Base-by-base conservation (phyloP, 2,329 filamentous ascomycete species). In the Colletotrichum scovillei region DNA sequence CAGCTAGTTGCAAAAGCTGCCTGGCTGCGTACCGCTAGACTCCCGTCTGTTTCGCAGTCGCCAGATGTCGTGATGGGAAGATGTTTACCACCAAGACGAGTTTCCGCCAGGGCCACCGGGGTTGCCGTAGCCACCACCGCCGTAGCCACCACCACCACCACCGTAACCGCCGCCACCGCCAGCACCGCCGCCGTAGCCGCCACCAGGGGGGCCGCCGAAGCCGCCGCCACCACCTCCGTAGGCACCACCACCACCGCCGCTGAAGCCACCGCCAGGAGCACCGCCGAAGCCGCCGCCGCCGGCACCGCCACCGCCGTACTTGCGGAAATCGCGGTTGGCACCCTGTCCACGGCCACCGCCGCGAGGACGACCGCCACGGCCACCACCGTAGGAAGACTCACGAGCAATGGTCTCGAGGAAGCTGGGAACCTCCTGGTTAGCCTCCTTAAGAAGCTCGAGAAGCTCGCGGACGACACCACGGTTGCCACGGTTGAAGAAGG, bases 401-500 rank as follows among this genome's bases (percentile, higher is more conserved):
- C 97, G 95, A 79, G 97, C 96, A 85, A 99, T 98, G 81, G 94
- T 97, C 90, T 99, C 97, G 74, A 99, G 90, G 91, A 98, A 99
- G 60, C 89, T 83, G 38, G 97, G 97, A 75, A 98, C 91, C 81
- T 99, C 97, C 85, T 99, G 97, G 88, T 99, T 97, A 77, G 97
- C 97, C 85, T 99, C 97, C 89, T 98, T 98, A 78, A 99, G 91
- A 32, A 99, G 92, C n/a, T 99, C 97, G 79, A 99, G 91, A 75
- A 99, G 92, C 79, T 98, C 97, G 78, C 97, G 94, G 76, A 98
- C 97, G 78, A 99, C 95, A 86, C 97, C 97, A 80, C 97, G 95
- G 90, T 99, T 99, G 81, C 96, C 96, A 82, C 97, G 96, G 91
- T 99, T 99, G 93, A 99, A 98, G 90, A 99, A 99, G 70, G 97